These are phyloP conservation scores for Rhizopus sp. DNA, from an alignment of 371 early-diverging fungal species.

Conservation along the genomic window DNA sequence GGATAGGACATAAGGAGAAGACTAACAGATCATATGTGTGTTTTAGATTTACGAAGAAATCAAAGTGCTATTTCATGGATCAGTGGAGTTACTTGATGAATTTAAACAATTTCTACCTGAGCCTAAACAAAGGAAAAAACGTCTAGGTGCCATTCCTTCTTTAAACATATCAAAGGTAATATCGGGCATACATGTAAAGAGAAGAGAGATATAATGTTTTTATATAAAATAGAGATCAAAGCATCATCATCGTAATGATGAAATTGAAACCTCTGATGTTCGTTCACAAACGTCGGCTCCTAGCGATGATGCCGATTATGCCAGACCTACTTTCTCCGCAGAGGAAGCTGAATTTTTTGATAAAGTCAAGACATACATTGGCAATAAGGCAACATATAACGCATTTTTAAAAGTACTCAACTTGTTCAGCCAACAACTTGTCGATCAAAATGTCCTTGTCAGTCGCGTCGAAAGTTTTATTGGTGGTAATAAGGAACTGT, in stretches of 20 bases:
- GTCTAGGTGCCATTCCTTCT: conserved; percentile 11
- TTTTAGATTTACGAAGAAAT: conserved; percentile 85
- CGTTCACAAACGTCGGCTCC: conserved; percentile 10
- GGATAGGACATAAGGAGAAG: background rate
- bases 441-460: conserved; percentile 83
- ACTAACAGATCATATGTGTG: background rate
- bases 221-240: conserved; percentile 9
- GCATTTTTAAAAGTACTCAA: conserved; percentile 98
- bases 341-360: conserved; percentile 93
- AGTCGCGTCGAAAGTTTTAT: conserved; percentile 85
- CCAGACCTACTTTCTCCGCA: conserved; percentile 39
- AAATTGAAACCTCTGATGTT: conserved; percentile 10
- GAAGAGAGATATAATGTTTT: background rate
- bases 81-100: conserved; percentile 88
- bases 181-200: background rate
- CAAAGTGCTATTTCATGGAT: conserved; percentile 74
- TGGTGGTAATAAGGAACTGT: conserved; percentile 74
- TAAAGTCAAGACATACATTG: conserved; percentile 80
- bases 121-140: conserved; percentile 19
- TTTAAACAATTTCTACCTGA: conserved; percentile 96
- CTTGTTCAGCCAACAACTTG: conserved; percentile 93
- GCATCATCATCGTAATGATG: conserved; percentile 5
- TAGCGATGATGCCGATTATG: conserved; percentile 14
- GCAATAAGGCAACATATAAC: conserved; percentile 83
- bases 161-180: conserved; percentile 21